A percentile compares a stretch with the other conserved stretches of the same genome.
Evolutionary conservation across 1,284 basidiomycete genomes (phyloP).

Genomic region (Irpex lacteus): DNA sequence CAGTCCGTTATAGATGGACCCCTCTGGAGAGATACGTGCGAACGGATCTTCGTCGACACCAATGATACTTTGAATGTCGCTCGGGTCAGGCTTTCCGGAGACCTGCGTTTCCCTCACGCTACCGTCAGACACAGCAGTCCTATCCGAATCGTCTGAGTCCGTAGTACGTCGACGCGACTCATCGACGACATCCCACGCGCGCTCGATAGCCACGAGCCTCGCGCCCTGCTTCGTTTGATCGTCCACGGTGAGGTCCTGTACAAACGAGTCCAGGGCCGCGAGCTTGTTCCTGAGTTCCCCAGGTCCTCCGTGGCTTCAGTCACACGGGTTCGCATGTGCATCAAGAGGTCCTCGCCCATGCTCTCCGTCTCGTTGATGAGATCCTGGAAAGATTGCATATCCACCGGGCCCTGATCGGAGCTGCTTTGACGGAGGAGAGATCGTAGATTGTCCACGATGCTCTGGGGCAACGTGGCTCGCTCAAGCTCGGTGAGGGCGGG

Average conservation of each 20-base stretch:
- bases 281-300: constrained; percentile 40
- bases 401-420: constrained; percentile 17
- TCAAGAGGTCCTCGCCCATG: constrained; percentile 42
- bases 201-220: constrained; percentile 26
- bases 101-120: not conserved
- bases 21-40: not conserved
- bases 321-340: constrained; percentile 47
- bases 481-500: constrained; percentile 13
- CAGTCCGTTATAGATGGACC: not conserved
- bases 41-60: not conserved
- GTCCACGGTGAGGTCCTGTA: constrained; percentile 40
- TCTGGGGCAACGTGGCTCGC: constrained; percentile 35
- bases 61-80: not conserved
- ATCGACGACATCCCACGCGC: constrained; percentile 13
- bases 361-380: constrained; percentile 45
- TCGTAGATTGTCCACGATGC: constrained; percentile 52
- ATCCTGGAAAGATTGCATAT: constrained; percentile 42
- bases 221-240: constrained; percentile 34
- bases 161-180: constrained; percentile 23
- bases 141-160: constrained; percentile 27
- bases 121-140: constrained; percentile 24
- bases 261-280: constrained; percentile 21
- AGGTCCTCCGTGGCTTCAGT: constrained; percentile 50
- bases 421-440: constrained; percentile 37
- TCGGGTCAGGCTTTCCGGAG: not conserved